These are phyloP conservation scores for Penicillium sp. DNA, from an alignment of 2,329 filamentous ascomycete genomes.

Conservation along the genomic window DNA sequence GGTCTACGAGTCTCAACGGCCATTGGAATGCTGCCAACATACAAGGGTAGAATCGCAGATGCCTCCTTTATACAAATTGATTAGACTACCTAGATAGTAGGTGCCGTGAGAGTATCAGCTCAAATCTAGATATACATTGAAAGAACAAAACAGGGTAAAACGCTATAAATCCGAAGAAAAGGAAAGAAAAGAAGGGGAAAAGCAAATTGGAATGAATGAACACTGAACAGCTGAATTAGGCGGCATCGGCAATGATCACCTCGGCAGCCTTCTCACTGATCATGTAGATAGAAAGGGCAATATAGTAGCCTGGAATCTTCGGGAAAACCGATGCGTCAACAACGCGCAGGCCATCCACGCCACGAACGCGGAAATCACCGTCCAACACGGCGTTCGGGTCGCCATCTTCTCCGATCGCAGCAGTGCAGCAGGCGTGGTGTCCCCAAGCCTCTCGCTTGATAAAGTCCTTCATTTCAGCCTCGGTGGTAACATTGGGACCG, in stretches of 20 bases:
- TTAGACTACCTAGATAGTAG: too few relatives aligned
- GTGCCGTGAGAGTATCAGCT: too few relatives aligned
- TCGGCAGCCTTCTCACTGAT: constrained; percentile 59
- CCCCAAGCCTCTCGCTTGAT: constrained; percentile 50
- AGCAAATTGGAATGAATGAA: too few relatives aligned
- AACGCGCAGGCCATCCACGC: constrained; percentile 52
- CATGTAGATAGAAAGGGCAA: constrained; percentile 52
- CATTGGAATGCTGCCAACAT: too few relatives aligned
- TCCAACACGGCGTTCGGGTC: constrained; percentile 54
- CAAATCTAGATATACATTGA: too few relatives aligned
- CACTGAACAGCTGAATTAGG: background rate
- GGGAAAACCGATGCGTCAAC: constrained; percentile 59
- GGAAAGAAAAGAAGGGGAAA: too few relatives aligned
- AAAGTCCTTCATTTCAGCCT: constrained; percentile 45
- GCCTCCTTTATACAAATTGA: too few relatives aligned
- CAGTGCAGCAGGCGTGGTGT: constrained; percentile 54
- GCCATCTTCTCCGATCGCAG: constrained; percentile 50
- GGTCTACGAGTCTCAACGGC: too few relatives aligned
- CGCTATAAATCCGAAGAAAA: too few relatives aligned
- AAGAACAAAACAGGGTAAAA: too few relatives aligned
- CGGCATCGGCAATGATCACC: constrained; percentile 15
- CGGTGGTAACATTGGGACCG: constrained; percentile 40
- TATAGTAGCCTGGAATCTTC: constrained; percentile 52
- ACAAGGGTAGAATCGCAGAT: too few relatives aligned
- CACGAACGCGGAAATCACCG: constrained; percentile 52